Conservation (phyloP, 169 alveolate species). For the Eimeria brunetti region DNA sequence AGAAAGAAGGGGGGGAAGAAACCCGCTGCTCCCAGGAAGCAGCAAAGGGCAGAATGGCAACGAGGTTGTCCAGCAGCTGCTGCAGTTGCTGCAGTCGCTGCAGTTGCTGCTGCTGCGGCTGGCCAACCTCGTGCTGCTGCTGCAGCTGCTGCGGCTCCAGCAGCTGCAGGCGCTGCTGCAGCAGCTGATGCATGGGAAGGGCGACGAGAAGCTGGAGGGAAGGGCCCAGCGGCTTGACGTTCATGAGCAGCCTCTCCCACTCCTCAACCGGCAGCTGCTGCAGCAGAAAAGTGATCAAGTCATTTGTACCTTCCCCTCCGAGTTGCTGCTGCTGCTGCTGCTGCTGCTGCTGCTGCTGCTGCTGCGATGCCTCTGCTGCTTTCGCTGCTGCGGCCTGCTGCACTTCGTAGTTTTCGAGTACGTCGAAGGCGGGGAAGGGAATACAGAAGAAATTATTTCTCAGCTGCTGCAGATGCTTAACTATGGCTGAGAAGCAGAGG, state of each 20-base stretch:
- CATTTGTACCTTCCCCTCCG: not conserved
- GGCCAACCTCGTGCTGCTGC: not conserved
- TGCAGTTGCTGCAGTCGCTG: not conserved
- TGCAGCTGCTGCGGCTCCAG: constrained; percentile 22
- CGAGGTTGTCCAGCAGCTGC: constrained; percentile 20
- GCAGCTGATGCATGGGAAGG: constrained; percentile 40
- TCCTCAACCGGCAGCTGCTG: constrained; percentile 19
- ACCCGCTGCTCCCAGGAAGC: constrained; percentile 61
- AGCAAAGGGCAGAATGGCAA: constrained; percentile 45
- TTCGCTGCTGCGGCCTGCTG: constrained; percentile 8
- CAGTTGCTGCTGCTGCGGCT: not conserved
- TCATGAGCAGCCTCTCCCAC: constrained; percentile 16
- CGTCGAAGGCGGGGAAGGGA: constrained; percentile 36
- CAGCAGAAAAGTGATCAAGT: constrained; percentile 1
- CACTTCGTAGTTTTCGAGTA: constrained; percentile 35
- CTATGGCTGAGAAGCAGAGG: constrained; percentile 20
- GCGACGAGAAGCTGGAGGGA: constrained; percentile 43
- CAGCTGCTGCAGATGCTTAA: constrained; percentile 17
- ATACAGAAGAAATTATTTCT: no score
- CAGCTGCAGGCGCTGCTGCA: constrained; percentile 14
- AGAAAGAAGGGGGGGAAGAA: not conserved
- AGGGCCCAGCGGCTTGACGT: constrained; percentile 37
- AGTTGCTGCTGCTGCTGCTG: not conserved
- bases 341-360: not conserved
- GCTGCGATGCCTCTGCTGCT: not conserved